A percentile compares a stretch with the other conserved stretches of the same genome.
These are phyloP conservation scores for Singerocomus inundabilis DNA, from an alignment of 1,284 basidiomycete species.

Conservation along the genomic window DNA sequence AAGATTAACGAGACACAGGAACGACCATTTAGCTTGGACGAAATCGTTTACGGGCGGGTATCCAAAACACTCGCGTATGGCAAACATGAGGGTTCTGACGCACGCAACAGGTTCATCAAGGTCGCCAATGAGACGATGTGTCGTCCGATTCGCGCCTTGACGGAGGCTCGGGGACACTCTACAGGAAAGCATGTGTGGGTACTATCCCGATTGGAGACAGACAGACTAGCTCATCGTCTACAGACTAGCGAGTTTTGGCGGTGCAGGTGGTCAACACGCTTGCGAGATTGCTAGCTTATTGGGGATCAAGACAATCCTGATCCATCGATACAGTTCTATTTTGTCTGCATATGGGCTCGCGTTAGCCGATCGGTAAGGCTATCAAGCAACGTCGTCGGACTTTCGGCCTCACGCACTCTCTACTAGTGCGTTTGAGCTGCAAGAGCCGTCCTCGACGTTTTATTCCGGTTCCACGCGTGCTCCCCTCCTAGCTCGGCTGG, in stretches of 20 bases:
- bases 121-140: conserved; percentile 96
- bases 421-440: conserved; percentile 74
- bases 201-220: background rate
- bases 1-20: conserved; percentile 48
- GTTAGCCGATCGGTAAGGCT: conserved; percentile 69
- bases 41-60: conserved; percentile 82
- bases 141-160: conserved; percentile 87
- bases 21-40: conserved; percentile 68
- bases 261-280: conserved; percentile 80
- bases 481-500: conserved; percentile 60
- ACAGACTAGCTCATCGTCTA: background rate
- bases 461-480: conserved; percentile 58
- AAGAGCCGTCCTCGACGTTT: conserved; percentile 82
- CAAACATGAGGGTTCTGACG: conserved; percentile 2
- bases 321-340: conserved; percentile 75
- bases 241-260: conserved; percentile 80
- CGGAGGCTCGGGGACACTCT: conserved; percentile 87
- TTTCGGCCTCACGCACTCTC: background rate
- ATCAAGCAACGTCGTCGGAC: background rate
- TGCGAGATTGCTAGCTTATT: conserved; percentile 71
- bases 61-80: background rate
- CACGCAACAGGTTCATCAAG: conserved; percentile 72
- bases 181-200: conserved; percentile 74
- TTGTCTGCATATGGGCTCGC: conserved; percentile 79
- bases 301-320: conserved; percentile 69